phyloP scores from a whole-genome alignment of 2,329 filamentous ascomycete species.

The Fusarium fracticaudum region DNA sequence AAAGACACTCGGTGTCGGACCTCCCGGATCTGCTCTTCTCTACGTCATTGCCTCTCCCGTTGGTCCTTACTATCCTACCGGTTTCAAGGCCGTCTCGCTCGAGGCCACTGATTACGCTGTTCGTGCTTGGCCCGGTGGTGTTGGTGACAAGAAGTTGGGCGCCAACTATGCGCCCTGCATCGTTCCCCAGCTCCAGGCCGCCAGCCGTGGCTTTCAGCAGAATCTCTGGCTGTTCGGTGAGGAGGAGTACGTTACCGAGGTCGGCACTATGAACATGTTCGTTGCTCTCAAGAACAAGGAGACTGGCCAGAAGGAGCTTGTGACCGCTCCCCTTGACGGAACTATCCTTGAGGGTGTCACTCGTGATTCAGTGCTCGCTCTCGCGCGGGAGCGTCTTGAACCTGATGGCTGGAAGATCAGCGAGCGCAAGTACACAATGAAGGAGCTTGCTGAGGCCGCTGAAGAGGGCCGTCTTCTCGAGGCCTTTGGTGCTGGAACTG shows the following conservation, averaged over 20 bases:
- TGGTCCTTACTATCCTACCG: constrained; percentile 96
- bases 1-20: constrained; percentile 88
- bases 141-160: constrained; percentile 97
- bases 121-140: constrained; percentile 96
- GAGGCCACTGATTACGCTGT: constrained; percentile 98
- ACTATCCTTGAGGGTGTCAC: constrained; percentile 97
- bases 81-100: constrained; percentile 95
- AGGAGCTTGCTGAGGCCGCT: constrained; percentile 81
- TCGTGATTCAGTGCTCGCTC: constrained; percentile 85
- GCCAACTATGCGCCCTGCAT: constrained; percentile 99
- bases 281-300: constrained; percentile 84
- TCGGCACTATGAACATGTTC: constrained; percentile 99
- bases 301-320: constrained; percentile 88
- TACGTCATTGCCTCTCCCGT: constrained; percentile 97
- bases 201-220: constrained; percentile 93
- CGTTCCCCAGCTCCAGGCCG: constrained; percentile 92
- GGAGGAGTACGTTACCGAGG: constrained; percentile 95
- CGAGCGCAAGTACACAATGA: constrained; percentile 94
- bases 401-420: constrained; percentile 88
- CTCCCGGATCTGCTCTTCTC: constrained; percentile 90
- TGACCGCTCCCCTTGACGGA: constrained; percentile 95
- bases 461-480: constrained; percentile 88
- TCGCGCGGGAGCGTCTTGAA: constrained; percentile 83
- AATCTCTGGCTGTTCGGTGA: constrained; percentile 98
- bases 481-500: constrained; percentile 93